Evolutionary conservation across 2,329 filamentous ascomycete species (phyloP).

Genomic region (Dryadomyces quercivorus): DNA sequence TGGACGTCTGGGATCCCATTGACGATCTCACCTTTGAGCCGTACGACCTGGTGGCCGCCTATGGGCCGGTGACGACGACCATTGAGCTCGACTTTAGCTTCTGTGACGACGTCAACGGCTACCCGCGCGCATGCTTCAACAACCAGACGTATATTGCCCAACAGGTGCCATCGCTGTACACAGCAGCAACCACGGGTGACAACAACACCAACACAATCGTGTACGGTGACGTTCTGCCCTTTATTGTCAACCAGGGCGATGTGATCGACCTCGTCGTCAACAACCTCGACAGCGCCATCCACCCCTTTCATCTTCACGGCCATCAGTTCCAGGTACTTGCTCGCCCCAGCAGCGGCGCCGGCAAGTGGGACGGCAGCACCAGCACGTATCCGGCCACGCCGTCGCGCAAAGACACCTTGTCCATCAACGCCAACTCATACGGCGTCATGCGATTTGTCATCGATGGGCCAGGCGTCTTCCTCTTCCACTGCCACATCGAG

Average conservation of each 20-base stretch:
- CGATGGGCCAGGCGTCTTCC: slow-evolving; percentile 40
- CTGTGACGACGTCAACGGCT: slow-evolving; percentile 47
- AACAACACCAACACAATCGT: slow-evolving; percentile 27
- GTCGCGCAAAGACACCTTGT: slow-evolving; percentile 24
- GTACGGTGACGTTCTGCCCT: slow-evolving; percentile 31
- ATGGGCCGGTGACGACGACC: slow-evolving; percentile 34
- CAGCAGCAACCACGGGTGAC: slow-evolving; percentile 45
- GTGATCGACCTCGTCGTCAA: slow-evolving; percentile 37
- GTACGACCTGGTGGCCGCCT: slow-evolving; percentile 24
- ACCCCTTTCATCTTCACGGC: slow-evolving; percentile 43
- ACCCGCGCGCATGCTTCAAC: slow-evolving; percentile 52
- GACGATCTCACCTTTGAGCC: slow-evolving; percentile 52
- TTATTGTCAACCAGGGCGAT: slow-evolving; percentile 24
- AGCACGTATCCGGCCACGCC: slow-evolving; percentile 17
- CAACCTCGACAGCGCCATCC: slow-evolving; percentile 32
- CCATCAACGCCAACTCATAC: slow-evolving; percentile 28
- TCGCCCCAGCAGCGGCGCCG: slow-evolving; percentile 22
- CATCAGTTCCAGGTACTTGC: slow-evolving; percentile 43
- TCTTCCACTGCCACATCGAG: slow-evolving; percentile 48
- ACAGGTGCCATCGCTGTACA: slow-evolving; percentile 60
- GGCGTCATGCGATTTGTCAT: slow-evolving; percentile 38
- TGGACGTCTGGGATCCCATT: slow-evolving; percentile 34
- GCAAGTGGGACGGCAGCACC: slow-evolving; percentile 23
- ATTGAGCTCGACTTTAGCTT: slow-evolving; percentile 45
- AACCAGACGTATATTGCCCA: slow-evolving; percentile 54